These are phyloP conservation scores for Vitis hybrid DNA, from an alignment of 177 flowering plant genomes.

Conservation along the genomic window DNA sequence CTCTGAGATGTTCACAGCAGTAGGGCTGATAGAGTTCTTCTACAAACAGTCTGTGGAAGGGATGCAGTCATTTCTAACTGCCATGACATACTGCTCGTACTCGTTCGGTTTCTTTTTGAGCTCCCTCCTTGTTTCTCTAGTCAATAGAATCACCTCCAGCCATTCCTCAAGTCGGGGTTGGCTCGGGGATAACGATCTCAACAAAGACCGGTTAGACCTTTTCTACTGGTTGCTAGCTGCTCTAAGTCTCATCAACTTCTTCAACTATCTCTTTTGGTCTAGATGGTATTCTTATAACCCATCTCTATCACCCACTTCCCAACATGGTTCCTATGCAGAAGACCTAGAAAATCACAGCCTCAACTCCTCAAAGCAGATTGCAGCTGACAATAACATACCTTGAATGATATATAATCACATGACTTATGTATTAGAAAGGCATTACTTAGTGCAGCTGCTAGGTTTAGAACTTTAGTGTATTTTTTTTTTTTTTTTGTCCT, in stretches of 20 bases:
- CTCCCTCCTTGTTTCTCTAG: conserved; percentile 71
- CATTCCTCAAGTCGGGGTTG: conserved; percentile 53
- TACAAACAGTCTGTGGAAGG: conserved; percentile 74
- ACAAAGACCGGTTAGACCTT: conserved; percentile 81
- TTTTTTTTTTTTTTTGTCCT: no score
- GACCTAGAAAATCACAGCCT: conserved; percentile 17
- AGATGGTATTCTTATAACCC: conserved; percentile 55
- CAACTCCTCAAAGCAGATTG: conserved; percentile 33
- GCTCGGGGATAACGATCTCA: conserved; percentile 76
- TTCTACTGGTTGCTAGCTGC: conserved; percentile 91
- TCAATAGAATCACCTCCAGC: conserved; percentile 63
- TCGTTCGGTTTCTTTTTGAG: conserved; percentile 92
- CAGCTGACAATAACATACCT: conserved; percentile 26
- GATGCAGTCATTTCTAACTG: conserved; percentile 85
- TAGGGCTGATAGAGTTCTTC: conserved; percentile 89
- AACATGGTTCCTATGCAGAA: conserved; percentile 18
- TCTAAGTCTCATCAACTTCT: conserved; percentile 72
- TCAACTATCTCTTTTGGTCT: conserved; percentile 84
- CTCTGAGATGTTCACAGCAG: conserved; percentile 92
- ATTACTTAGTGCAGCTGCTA: no score
- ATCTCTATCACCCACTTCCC: conserved; percentile 22
- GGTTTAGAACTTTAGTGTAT: no score
- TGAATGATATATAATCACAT: conserved; percentile 9
- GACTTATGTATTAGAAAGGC: neutral
- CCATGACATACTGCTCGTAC: conserved; percentile 89